These are phyloP conservation scores for Eucalyptus curtisii DNA, from an alignment of 345 rosid species.

Conservation along the genomic window DNA sequence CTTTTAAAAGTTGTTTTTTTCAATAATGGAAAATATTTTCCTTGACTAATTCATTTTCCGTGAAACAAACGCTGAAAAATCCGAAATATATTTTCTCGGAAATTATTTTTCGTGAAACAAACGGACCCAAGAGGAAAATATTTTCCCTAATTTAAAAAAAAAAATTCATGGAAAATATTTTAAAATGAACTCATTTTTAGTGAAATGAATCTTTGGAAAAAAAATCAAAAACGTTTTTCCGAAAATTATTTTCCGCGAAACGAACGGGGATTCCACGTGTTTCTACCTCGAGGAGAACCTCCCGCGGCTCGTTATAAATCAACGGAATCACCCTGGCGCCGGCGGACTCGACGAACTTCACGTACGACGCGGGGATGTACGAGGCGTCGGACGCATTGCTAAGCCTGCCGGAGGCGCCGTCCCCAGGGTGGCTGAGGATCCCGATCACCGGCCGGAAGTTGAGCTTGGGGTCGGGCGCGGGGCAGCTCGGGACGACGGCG, in stretches of 20 bases:
- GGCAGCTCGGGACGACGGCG: conserved; percentile 13
- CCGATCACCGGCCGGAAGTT: conserved; percentile 82
- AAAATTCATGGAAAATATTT: no score
- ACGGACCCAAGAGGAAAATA: no score
- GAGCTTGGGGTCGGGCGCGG: conserved; percentile 34
- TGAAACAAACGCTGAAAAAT: no score
- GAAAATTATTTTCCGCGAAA: fast-evolving
- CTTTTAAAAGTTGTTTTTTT: no score
- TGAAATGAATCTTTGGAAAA: no score
- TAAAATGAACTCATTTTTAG: no score
- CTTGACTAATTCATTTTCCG: no score
- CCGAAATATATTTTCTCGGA: no score
- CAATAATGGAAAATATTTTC: no score
- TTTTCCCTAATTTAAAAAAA: no score
- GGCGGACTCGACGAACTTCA: conserved; percentile 82
- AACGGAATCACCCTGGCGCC: conserved; percentile 91
- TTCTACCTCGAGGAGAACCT: conserved; percentile 54
- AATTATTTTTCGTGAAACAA: no score
- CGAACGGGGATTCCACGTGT: neutral
- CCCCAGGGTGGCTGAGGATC: conserved; percentile 77
- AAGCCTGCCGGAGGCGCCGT: conserved; percentile 80
- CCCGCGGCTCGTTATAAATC: conserved; percentile 59
- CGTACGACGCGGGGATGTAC: conserved; percentile 75
- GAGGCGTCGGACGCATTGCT: conserved; percentile 40
- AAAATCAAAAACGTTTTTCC: fast-evolving